phyloP scores from a whole-genome alignment of 768 basidiomycete genomes.

The Naematelia encephala region DNA sequence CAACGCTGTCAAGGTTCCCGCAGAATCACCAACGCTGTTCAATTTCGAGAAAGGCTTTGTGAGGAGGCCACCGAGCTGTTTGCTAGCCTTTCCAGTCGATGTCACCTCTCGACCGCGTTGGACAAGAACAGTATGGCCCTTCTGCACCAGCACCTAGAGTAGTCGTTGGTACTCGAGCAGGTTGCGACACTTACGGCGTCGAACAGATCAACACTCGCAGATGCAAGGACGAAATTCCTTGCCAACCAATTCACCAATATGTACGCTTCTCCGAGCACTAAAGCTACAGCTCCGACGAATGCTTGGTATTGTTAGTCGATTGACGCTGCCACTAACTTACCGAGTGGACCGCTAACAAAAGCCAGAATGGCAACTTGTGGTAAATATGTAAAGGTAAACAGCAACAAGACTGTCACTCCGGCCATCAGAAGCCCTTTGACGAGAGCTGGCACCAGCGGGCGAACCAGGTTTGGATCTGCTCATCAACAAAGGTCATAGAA shows the following conservation, averaged over 20 bases:
- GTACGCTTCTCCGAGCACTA: slow-evolving; percentile 55
- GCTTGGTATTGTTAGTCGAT: slow-evolving; percentile 26
- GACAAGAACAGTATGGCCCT: slow-evolving; percentile 54
- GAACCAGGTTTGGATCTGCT: slow-evolving; percentile 31
- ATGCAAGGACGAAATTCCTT: slow-evolving; percentile 55
- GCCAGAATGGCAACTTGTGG: slow-evolving; percentile 67
- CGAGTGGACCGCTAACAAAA: slow-evolving; percentile 64
- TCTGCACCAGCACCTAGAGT: slow-evolving; percentile 50
- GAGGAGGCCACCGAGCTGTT: slow-evolving; percentile 57
- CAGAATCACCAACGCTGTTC: slow-evolving; percentile 37
- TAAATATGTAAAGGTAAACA: slow-evolving; percentile 59
- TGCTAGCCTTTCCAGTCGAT: slow-evolving; percentile 49
- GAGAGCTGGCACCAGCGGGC: slow-evolving; percentile 44
- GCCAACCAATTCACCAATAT: slow-evolving; percentile 55
- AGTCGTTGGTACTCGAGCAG: background rate
- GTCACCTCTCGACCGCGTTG: slow-evolving; percentile 52
- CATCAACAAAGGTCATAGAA: background rate
- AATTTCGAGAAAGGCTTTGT: slow-evolving; percentile 52
- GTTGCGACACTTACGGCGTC: slow-evolving; percentile 52
- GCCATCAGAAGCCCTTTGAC: slow-evolving; percentile 41
- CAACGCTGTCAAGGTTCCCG: slow-evolving; percentile 10
- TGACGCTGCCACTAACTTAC: slow-evolving; percentile 33
- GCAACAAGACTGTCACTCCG: slow-evolving; percentile 36
- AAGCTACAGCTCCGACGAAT: slow-evolving; percentile 58
- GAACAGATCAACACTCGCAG: slow-evolving; percentile 55